These are phyloP conservation scores for Heliamphora pulchella DNA, from an alignment of 179 eudicot genomes.

Conservation along the genomic window DNA sequence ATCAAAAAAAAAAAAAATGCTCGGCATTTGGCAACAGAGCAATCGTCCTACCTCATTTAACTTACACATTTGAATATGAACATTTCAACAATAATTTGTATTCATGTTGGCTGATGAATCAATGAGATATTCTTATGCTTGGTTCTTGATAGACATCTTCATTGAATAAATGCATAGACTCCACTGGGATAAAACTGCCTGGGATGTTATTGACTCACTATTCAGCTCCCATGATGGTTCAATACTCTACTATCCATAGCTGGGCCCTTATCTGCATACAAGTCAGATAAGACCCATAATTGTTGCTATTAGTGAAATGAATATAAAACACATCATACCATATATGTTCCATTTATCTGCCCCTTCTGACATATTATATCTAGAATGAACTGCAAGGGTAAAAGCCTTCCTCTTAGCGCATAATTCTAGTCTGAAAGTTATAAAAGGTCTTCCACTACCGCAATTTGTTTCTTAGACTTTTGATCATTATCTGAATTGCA, in stretches of 20 bases:
- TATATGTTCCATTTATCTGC: neutral
- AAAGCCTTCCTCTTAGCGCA: neutral
- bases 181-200: neutral
- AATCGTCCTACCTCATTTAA: neutral
- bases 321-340: too few relatives aligned
- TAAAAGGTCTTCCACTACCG: too few relatives aligned
- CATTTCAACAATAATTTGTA: neutral
- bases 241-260: too few relatives aligned
- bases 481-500: too few relatives aligned
- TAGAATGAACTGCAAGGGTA: neutral
- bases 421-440: too few relatives aligned
- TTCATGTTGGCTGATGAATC: neutral
- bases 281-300: neutral
- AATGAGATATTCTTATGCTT: neutral
- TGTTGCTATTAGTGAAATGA: too few relatives aligned
- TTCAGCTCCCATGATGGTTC: neutral
- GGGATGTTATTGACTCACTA: neutral
- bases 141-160: neutral
- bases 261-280: too few relatives aligned
- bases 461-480: too few relatives aligned
- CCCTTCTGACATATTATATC: neutral
- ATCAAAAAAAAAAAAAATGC: too few relatives aligned
- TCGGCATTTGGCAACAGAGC: too few relatives aligned
- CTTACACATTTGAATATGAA: neutral
- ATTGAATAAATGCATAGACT: neutral